Evolutionary conservation across 352 stramenopile species (phyloP).

Genomic region (Phytophthora brassicae): DNA sequence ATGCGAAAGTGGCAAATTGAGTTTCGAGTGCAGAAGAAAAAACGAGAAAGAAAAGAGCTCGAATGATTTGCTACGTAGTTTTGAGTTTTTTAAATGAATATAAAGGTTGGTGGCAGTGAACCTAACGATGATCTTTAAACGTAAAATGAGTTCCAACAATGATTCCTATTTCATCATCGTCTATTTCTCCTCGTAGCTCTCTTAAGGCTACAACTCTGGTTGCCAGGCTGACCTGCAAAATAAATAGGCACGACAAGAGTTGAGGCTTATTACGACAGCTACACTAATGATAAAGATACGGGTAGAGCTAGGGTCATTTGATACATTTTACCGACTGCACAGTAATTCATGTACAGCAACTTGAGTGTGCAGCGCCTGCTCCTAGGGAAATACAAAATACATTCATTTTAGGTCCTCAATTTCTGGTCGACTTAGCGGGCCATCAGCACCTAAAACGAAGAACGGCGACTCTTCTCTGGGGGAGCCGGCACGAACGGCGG

Average conservation of each 20-base stretch:
- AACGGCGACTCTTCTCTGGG: conserved; percentile 30
- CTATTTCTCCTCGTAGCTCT: no score
- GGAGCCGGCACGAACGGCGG: conserved; percentile 25
- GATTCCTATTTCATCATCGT: no score
- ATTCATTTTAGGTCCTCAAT: conserved; percentile 28
- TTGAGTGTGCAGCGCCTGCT: background rate
- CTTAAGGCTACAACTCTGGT: no score
- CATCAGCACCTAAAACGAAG: conserved; percentile 29
- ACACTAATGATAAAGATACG: no score
- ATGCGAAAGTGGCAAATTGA: conserved; percentile 10
- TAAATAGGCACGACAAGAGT: no score
- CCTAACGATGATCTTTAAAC: no score
- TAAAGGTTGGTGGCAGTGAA: conserved; percentile 14
- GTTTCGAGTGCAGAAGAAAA: conserved; percentile 1
- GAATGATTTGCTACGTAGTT: conserved; percentile 11
- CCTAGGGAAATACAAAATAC: conserved; percentile 32
- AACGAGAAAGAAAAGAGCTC: background rate
- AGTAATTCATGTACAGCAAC: no score
- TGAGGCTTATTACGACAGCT: no score
- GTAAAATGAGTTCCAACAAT: no score
- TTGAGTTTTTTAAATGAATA: conserved; percentile 25
- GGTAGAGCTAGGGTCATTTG: no score
- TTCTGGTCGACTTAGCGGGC: conserved; percentile 14
- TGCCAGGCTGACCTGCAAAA: no score
- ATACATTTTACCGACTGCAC: no score